Conservation (phyloP, 2,329 filamentous ascomycete species). For the Sclerotinia sclerotiorum region DNA sequence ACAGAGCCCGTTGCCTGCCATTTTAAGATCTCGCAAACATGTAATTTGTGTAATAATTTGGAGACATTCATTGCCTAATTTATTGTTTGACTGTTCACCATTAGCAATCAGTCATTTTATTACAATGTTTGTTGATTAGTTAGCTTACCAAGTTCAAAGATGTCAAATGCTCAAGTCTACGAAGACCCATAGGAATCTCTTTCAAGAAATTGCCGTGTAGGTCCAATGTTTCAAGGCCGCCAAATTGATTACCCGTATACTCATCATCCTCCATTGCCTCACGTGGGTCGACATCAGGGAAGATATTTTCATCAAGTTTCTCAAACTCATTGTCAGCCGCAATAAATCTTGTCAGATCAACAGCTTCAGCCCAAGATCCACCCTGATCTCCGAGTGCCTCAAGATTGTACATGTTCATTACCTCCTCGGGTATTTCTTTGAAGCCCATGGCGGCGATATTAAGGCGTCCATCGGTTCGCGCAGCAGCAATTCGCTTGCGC, state of each 20-base stretch:
- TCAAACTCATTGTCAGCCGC: conserved; percentile 89
- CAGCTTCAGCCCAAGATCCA: conserved; percentile 84
- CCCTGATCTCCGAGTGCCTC: conserved; percentile 62
- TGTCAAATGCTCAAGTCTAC: conserved; percentile 71
- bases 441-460: conserved; percentile 86
- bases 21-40: conserved; percentile 73
- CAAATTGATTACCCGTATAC: conserved; percentile 74
- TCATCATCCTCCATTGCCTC: conserved; percentile 61
- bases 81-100: conserved; percentile 68
- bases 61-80: conserved; percentile 69
- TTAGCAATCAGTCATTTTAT: conserved; percentile 18
- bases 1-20: conserved; percentile 74
- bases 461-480: conserved; percentile 74
- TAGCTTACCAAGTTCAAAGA: conserved; percentile 75
- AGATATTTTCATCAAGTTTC: conserved; percentile 68
- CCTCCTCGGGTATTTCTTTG: conserved; percentile 75
- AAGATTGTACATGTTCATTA: conserved; percentile 87
- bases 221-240: conserved; percentile 76
- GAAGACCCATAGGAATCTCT: conserved; percentile 71
- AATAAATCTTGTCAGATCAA: conserved; percentile 80
- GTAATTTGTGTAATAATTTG: conserved; percentile 72
- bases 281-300: conserved; percentile 68
- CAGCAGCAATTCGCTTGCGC: conserved; percentile 68
- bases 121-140: background rate
- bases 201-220: conserved; percentile 80